Conservation (phyloP, 495 filamentous ascomycete species). For the Penicillium tannophilum region DNA sequence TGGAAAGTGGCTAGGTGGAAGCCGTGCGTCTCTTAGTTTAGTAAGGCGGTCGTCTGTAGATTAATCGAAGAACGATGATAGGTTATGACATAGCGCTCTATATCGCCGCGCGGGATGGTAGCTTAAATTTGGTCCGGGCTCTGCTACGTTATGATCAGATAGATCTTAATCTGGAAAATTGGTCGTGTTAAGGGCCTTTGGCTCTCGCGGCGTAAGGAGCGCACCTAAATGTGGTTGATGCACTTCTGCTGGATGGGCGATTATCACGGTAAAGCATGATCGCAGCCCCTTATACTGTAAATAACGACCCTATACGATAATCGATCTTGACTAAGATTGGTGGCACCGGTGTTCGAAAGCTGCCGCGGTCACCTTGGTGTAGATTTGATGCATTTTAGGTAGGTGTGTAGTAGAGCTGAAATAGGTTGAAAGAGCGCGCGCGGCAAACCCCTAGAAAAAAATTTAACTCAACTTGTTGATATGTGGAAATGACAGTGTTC, state of each 20-base stretch:
- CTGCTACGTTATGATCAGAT: conserved; percentile 10
- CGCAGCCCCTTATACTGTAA: neutral
- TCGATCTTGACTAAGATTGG: neutral
- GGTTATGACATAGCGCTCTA: conserved; percentile 14
- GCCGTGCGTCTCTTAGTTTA: too few species aligned
- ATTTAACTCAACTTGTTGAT: neutral
- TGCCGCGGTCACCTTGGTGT: neutral
- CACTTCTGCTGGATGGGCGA: neutral
- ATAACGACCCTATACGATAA: neutral
- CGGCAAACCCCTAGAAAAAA: neutral
- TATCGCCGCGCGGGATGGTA: conserved; percentile 14
- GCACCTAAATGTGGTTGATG: neutral
- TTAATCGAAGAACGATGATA: conserved; percentile 15
- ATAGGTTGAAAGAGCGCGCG: neutral
- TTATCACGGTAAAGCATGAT: neutral
- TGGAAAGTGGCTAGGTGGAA: too few species aligned
- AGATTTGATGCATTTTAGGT: neutral
- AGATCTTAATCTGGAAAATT: conserved; percentile 13
- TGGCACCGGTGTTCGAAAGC: neutral
- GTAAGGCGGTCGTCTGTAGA: neutral
- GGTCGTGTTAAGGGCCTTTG: neutral
- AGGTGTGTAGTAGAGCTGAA: neutral
- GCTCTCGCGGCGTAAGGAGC: neutral
- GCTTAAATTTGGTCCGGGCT: conserved; percentile 14
- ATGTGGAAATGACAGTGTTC: neutral